Conservation (phyloP, 108 stramenopile species). For the Aureococcus anophagefferens region DNA sequence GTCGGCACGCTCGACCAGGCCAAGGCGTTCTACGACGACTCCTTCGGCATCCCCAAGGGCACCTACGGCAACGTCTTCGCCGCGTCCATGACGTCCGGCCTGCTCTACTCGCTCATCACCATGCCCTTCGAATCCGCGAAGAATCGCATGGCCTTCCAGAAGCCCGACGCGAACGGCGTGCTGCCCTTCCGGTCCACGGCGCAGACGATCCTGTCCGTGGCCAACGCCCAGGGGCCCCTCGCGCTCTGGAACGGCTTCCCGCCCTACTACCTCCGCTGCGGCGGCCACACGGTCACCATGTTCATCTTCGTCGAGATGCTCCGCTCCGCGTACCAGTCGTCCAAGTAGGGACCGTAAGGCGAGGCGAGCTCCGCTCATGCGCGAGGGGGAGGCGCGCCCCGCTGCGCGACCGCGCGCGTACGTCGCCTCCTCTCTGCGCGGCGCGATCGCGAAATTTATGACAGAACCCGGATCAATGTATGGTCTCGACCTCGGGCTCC, state of each 20-base stretch:
- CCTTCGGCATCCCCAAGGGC: conserved; percentile 57
- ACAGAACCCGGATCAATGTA: too few species aligned
- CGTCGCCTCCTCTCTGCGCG: too few species aligned
- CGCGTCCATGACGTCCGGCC: conserved; percentile 79
- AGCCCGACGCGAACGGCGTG: conserved; percentile 59
- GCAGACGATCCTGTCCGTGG: conserved; percentile 61
- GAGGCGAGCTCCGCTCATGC: too few species aligned
- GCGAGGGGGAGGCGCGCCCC: too few species aligned
- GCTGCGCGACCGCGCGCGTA: too few species aligned
- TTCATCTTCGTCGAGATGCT: conserved; percentile 73
- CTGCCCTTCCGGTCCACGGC: conserved; percentile 70
- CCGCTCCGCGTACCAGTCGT: conserved; percentile 64
- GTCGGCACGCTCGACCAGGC: conserved; percentile 88
- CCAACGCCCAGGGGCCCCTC: conserved; percentile 61
- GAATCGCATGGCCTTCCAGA: conserved; percentile 88
- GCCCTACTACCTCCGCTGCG: conserved; percentile 86
- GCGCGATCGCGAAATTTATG: too few species aligned
- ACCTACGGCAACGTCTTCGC: conserved; percentile 75
- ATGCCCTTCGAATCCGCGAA: conserved; percentile 88
- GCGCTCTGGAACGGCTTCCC: conserved; percentile 72
- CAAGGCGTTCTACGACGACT: conserved; percentile 59
- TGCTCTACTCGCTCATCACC: conserved; percentile 78
- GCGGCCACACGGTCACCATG: conserved; percentile 88
- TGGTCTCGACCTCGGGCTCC: too few species aligned
- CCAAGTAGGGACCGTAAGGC: too few species aligned